Evolutionary conservation across 2,329 filamentous ascomycete species (phyloP), one percentile per base, ranked within the genome.

Genomic region (Plenodomus lindquistii): DNA sequence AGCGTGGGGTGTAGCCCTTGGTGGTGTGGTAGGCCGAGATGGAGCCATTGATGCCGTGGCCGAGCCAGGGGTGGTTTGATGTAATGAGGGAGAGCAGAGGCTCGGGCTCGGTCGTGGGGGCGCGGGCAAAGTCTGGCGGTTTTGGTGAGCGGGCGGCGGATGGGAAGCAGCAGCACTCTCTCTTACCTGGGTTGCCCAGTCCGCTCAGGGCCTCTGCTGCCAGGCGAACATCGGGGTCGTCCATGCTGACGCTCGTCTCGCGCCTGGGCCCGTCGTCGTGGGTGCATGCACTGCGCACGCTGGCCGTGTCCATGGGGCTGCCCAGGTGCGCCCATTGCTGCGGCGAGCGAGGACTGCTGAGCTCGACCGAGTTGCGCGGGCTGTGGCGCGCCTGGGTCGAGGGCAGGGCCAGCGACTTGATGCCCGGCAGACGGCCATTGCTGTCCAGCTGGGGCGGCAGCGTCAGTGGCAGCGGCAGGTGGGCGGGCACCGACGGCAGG

Each of bases 1-100:
- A 90, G 2, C 88, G 83, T 0, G 93, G 91, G 1, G 91, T 95
- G 64, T 93, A 95, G 59, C 92, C 90, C 73, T 97, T 97, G 10
- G 89, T 91, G 2, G 83, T 86, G 21, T 88, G 87, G 70, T 97
- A 97, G 1, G 89, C 90, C 1, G 88, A 91, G 7, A 93, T 82
- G 0, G 91, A 93, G 43, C 87, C 86, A 58, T 89, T 90, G 60
- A 96, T 92, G 0, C 91, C 91, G 21, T 85, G 90, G 9, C 89
- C 91, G 15, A 97, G 82, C 52, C 95, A 79, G 0, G 93, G 93
- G 66, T 97, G 91, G 1, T 89, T 89, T 2, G 90, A 92, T 0
- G 91, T 95, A 18, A 97, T 82, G 1, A 97, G 83, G 4, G 90
- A 89, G 3, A 97, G 78, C 5, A 97, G 79, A 1, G 92, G 94